Evolutionary conservation across 1,284 basidiomycete genomes (phyloP).

Genomic region (Ustilago shanxiensis): DNA sequence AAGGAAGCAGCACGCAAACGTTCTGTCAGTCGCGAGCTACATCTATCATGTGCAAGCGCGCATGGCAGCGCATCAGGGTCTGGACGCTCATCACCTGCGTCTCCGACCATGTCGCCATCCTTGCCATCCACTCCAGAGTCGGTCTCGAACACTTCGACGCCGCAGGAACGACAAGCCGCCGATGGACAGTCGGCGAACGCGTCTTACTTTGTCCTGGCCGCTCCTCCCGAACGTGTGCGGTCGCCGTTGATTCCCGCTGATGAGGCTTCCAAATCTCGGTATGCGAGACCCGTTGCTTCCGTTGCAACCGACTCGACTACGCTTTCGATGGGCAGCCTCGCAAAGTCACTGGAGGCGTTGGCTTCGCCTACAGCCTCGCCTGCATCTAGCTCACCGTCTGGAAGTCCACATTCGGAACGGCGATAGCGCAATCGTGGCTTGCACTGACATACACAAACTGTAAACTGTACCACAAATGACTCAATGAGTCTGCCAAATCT

Average conservation of each 20-base stretch:
- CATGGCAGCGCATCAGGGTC: slow-evolving; percentile 11
- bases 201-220: slow-evolving; percentile 29
- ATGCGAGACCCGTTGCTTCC: slow-evolving; percentile 3
- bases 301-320: slow-evolving; percentile 4
- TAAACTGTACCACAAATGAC: not conserved
- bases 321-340: slow-evolving; percentile 20
- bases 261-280: slow-evolving; percentile 10
- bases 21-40: slow-evolving; percentile 18
- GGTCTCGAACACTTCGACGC: slow-evolving; percentile 18
- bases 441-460: not conserved
- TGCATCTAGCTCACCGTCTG: not conserved
- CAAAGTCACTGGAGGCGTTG: slow-evolving; percentile 21
- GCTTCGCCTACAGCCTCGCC: slow-evolving; percentile 20
- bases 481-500: not conserved
- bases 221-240: slow-evolving; percentile 30
- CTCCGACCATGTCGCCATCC: slow-evolving; percentile 30
- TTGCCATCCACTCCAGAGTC: slow-evolving; percentile 19
- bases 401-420: not conserved
- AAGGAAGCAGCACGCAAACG: slow-evolving; percentile 25
- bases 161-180: slow-evolving; percentile 17
- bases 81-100: slow-evolving; percentile 28
- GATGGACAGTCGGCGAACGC: slow-evolving; percentile 1
- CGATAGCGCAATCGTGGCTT: not conserved
- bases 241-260: slow-evolving; percentile 42
- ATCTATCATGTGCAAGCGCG: not conserved